Percentiles rank a stretch among this genome's conserved stretches.
Evolutionary conservation across 495 filamentous ascomycete genomes (phyloP).

Genomic region (Podospora tetraspora): DNA sequence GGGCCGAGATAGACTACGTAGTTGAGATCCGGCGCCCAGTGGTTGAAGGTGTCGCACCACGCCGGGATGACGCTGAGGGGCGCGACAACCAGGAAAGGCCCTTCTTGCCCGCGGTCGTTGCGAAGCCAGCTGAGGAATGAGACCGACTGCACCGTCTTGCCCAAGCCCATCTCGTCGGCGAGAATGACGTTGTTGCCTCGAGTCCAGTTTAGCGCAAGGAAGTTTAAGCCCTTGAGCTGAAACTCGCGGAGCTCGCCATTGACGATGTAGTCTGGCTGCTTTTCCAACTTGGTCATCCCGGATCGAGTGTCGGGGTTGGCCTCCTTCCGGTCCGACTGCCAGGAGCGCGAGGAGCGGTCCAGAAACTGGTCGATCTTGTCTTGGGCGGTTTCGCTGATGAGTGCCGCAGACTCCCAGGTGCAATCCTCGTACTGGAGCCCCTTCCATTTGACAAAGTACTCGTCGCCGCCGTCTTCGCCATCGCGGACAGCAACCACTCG

Average conservation of each 20-base stretch:
- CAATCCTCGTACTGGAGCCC: conserved; percentile 83
- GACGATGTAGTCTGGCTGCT: conserved; percentile 79
- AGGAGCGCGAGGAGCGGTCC: conserved; percentile 68
- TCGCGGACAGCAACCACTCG: conserved; percentile 78
- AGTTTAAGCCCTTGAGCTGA: conserved; percentile 90
- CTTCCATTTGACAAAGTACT: conserved; percentile 93
- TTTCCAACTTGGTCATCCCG: conserved; percentile 63
- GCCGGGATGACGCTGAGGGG: conserved; percentile 93
- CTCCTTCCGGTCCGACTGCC: conserved; percentile 69
- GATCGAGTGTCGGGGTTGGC: conserved; percentile 66
- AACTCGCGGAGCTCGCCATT: conserved; percentile 87
- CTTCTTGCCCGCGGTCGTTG: conserved; percentile 84
- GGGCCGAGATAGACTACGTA: conserved; percentile 95
- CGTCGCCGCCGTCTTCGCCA: conserved; percentile 65
- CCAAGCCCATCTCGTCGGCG: conserved; percentile 97
- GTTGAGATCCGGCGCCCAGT: conserved; percentile 94
- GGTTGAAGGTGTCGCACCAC: conserved; percentile 96
- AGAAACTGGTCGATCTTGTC: conserved; percentile 85
- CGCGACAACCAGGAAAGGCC: conserved; percentile 92
- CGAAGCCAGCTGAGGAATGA: conserved; percentile 96
- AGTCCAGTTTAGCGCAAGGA: conserved; percentile 91
- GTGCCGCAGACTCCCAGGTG: conserved; percentile 82
- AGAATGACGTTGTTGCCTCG: conserved; percentile 88
- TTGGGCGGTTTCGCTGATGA: conserved; percentile 73
- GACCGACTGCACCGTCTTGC: conserved; percentile 97